These are phyloP conservation scores for Pelargonium fulgidum DNA, from an alignment of 441 rosid species.

Conservation along the genomic window DNA sequence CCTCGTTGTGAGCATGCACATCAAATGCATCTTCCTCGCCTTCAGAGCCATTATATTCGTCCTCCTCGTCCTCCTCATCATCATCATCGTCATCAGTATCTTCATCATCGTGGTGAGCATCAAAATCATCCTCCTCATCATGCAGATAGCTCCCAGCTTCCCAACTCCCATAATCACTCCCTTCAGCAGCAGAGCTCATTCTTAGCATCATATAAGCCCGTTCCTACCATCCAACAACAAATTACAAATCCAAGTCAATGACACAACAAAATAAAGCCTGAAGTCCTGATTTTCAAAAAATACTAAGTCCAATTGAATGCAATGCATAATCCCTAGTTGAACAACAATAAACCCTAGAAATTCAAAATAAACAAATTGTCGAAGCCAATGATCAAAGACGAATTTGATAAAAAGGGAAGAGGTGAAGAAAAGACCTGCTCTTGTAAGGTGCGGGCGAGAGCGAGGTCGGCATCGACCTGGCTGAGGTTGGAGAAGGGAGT, in stretches of 20 bases:
- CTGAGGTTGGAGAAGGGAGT: too few species aligned
- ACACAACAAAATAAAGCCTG: neutral
- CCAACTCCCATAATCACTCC: constrained; percentile 2
- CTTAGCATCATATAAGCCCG: neutral
- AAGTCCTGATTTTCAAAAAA: too few species aligned
- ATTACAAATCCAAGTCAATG: neutral
- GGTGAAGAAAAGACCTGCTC: too few species aligned
- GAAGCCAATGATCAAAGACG: neutral
- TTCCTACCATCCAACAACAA: neutral
- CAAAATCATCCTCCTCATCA: neutral
- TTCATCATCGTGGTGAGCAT: neutral
- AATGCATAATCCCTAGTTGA: neutral
- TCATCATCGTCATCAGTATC: neutral
- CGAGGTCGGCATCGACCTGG: too few species aligned
- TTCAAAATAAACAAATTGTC: neutral
- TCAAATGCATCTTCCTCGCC: constrained; percentile 9
- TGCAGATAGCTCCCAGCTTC: neutral
- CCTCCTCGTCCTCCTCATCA: neutral
- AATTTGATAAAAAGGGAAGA: neutral
- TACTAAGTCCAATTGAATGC: neutral
- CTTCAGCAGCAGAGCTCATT: constrained; percentile 2
- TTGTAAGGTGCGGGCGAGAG: too few species aligned
- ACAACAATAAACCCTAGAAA: neutral
- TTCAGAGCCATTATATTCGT: neutral
- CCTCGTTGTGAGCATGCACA: neutral